These are phyloP conservation scores for Backusella morwellensis DNA, from an alignment of 192 early-diverging fungal species.

Conservation along the genomic window DNA sequence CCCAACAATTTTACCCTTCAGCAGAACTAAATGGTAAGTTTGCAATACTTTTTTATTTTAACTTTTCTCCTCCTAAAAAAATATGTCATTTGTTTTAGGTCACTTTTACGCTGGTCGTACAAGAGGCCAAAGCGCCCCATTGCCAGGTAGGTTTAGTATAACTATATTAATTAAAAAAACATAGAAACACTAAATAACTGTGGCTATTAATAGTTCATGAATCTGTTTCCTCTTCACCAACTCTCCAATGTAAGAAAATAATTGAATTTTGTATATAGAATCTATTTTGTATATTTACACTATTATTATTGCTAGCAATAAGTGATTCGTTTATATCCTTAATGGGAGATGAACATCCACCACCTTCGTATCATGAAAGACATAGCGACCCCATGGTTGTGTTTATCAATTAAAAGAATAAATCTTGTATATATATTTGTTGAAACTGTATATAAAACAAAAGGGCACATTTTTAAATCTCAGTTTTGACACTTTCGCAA, in stretches of 20 bases:
- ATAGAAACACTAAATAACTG: not conserved
- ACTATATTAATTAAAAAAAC: not conserved
- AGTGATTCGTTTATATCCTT: not conserved
- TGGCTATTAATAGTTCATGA: not conserved
- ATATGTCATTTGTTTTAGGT: not conserved
- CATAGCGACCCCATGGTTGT: not conserved
- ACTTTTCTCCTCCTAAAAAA: not conserved
- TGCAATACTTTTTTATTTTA: not conserved
- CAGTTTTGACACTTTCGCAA: not conserved
- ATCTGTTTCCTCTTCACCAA: not conserved
- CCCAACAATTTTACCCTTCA: not conserved
- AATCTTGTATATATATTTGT: not conserved
- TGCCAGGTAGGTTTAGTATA: not conserved
- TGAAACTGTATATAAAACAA: not conserved
- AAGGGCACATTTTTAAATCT: not conserved
- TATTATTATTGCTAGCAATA: not conserved
- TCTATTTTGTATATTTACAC: not conserved
- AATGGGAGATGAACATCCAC: not conserved
- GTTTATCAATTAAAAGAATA: not conserved
- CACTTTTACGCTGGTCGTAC: not conserved
- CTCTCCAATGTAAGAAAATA: not conserved
- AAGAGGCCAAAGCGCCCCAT: not conserved
- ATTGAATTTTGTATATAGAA: not conserved
- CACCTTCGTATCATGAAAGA: not conserved
- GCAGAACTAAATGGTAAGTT: not conserved